Base-by-base conservation (phyloP, 2,329 filamentous ascomycete species). In the Alternaria tenuissima region DNA sequence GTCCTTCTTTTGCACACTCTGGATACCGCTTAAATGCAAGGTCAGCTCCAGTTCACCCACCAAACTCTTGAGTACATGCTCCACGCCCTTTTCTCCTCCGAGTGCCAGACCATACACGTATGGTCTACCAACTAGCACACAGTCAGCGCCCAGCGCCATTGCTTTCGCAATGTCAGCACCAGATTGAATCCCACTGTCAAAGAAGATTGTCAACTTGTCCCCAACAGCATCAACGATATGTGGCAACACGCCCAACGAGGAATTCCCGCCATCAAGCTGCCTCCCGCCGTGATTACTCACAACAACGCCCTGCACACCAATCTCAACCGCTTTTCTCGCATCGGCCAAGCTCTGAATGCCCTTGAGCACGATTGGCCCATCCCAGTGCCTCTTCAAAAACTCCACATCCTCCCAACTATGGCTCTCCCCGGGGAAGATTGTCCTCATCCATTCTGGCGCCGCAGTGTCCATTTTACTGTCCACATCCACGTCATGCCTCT, bases 331-430 rank as follows among this genome's bases (percentile, higher is more conserved):
- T 57, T 79, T 76, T 52, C 70, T 74, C 14, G 84, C 84, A 68
- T 86, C 84, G 1, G 78, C 81, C 2, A 83, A 78, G 44, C 80
- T 81, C 66, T 85, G 83, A 55, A 84, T 86, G 0, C 87, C 88
- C 74, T 90, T 89, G 36, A 87, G 80, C 62, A 87, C 84, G 53
- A 92, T 86, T 0, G 88, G 87, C 0, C 88, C 88, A 61, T 86
- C 81, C 87, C 88, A 91, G 59, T 88, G 74, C 66, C 84, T 79
- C 64, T 84, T 81, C 62, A 91, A 70, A 48, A 86, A 79, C n/a
- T 80, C 79, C 36, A 91, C 74, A 38, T 91, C 82, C 2, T 87
- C 84, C 89, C 89, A 91, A 0, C 81, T 80, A 65, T 87, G 86
- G 43, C 82, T 81, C 14, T 76, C 76, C 0, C 85, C 83, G 1